These are phyloP conservation scores for Mesembryanthemum crystallinum DNA, from an alignment of 148 eudicot genomes.

Conservation along the genomic window DNA sequence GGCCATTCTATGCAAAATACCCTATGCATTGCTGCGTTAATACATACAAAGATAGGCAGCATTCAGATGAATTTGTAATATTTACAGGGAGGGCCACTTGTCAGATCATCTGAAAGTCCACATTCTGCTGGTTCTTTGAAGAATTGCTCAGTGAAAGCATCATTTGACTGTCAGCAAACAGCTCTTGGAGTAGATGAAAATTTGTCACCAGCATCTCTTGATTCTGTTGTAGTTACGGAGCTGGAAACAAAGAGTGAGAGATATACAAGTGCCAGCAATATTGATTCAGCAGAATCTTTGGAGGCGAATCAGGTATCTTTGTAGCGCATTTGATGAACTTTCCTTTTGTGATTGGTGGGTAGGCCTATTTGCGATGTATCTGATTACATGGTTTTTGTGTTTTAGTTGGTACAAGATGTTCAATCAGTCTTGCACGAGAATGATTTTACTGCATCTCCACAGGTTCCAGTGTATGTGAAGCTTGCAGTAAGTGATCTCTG, in stretches of 20 bases:
- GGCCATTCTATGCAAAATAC: background rate
- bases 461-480: conserved; percentile 60
- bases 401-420: conserved; percentile 63
- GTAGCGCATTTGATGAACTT: background rate
- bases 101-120: conserved; percentile 54
- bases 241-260: conserved; percentile 51
- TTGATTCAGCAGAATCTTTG: conserved; percentile 55
- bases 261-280: conserved; percentile 50
- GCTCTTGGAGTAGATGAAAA: conserved; percentile 50
- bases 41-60: background rate
- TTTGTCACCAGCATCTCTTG: conserved; percentile 69
- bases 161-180: conserved; percentile 54
- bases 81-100: conserved; percentile 51
- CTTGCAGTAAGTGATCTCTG: conserved; percentile 50
- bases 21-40: background rate
- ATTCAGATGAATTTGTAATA: conserved; percentile 23
- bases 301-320: conserved; percentile 51
- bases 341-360: background rate
- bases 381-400: conserved; percentile 19
- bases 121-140: conserved; percentile 51
- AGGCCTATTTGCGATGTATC: background rate
- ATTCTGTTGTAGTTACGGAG: conserved; percentile 62
- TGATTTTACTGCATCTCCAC: conserved; percentile 44
- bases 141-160: conserved; percentile 46
- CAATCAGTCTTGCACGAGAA: conserved; percentile 41